phyloP scores from a whole-genome alignment of 75 land plant species.

The Selaginella tamariscina region DNA sequence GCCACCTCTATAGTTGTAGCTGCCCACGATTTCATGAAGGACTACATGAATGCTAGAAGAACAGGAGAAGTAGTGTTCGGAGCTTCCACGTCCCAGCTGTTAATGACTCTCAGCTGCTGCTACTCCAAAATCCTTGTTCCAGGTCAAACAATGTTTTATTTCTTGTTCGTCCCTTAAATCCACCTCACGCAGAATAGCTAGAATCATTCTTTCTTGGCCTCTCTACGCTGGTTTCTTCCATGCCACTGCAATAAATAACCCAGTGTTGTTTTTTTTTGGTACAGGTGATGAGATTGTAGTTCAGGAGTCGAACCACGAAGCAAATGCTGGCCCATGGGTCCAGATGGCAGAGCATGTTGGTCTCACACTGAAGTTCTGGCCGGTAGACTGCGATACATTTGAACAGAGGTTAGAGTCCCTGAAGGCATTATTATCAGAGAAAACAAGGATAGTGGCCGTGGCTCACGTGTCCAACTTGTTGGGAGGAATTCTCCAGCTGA shows the following conservation, averaged over 20 bases:
- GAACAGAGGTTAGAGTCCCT: conserved; percentile 13
- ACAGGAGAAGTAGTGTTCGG: conserved; percentile 19
- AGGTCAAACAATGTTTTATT: too few relatives aligned
- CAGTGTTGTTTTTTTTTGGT: too few relatives aligned
- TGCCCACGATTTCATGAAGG: conserved; percentile 19
- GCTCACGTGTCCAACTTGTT: conserved; percentile 24
- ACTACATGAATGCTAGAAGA: conserved; percentile 14
- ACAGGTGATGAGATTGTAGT: conserved; percentile 21
- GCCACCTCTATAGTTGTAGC: conserved; percentile 15
- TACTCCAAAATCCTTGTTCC: conserved; percentile 13
- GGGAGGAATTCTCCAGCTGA: conserved; percentile 19
- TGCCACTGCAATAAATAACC: too few relatives aligned
- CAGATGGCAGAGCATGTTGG: conserved; percentile 14
- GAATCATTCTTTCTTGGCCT: too few relatives aligned
- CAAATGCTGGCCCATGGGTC: conserved; percentile 19
- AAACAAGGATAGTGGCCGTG: conserved; percentile 18
- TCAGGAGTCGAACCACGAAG: conserved; percentile 19
- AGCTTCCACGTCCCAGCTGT: conserved; percentile 19
- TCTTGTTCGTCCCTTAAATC: too few relatives aligned
- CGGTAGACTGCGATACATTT: conserved; percentile 13
- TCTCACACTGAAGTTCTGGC: conserved; percentile 17
- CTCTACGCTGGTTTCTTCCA: too few relatives aligned
- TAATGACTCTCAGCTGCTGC: conserved; percentile 10
- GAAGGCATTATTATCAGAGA: conserved; percentile 1
- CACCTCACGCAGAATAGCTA: too few relatives aligned